phyloP scores from a whole-genome alignment of 2,329 filamentous ascomycete species.

The Colletotrichum acutatum region DNA sequence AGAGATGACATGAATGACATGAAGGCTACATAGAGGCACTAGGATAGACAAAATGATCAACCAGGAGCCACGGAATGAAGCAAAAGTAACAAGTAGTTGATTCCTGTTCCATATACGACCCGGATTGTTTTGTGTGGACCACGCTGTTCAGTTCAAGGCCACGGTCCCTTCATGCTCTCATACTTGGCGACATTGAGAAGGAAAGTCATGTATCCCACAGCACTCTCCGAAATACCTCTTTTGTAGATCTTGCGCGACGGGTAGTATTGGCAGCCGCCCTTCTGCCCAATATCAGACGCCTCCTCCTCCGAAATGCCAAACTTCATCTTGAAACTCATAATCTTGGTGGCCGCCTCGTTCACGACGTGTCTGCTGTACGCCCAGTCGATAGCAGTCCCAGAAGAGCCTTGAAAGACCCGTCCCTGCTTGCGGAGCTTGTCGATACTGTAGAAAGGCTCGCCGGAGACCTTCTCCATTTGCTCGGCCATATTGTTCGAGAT shows the following conservation, averaged over 20 bases:
- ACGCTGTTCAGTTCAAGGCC: no score
- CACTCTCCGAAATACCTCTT: conserved; percentile 54
- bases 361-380: conserved; percentile 55
- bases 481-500: conserved; percentile 46
- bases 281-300: neutral
- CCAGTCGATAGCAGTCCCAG: conserved; percentile 58
- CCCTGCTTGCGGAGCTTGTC: conserved; percentile 49
- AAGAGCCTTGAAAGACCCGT: conserved; percentile 44
- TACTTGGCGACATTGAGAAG: conserved; percentile 34
- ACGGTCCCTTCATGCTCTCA: neutral
- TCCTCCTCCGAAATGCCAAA: conserved; percentile 52
- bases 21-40: neutral
- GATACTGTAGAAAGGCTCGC: conserved; percentile 48
- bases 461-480: conserved; percentile 51
- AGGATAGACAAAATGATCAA: neutral
- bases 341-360: conserved; percentile 44
- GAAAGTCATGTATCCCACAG: conserved; percentile 59
- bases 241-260: conserved; percentile 54
- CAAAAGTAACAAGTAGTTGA: neutral
- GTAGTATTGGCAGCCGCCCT: conserved; percentile 52
- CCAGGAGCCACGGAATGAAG: neutral
- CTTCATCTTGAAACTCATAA: conserved; percentile 58
- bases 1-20: neutral
- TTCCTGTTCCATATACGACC: no score
- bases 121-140: no score